Evolutionary conservation across 306 rosid species (phyloP).

Genomic region (Rosa persica): DNA sequence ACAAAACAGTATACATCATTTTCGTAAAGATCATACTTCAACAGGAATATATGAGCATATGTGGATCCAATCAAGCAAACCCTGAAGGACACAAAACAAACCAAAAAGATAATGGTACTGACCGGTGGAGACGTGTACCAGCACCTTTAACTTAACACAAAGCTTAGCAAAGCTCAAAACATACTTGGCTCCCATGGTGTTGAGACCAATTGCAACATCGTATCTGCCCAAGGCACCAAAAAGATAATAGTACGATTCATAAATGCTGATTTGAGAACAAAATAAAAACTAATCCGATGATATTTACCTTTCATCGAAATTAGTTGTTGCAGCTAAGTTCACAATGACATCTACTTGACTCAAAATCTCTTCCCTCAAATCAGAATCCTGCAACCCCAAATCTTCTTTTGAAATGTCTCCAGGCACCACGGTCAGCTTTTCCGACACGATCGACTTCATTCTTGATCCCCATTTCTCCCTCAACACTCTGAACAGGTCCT

Average conservation of each 20-base stretch:
- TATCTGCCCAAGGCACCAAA: slow-evolving; percentile 35
- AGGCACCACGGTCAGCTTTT: slow-evolving; percentile 54
- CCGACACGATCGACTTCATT: slow-evolving; percentile 38
- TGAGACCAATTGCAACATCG: slow-evolving; percentile 57
- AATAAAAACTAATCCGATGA: not conserved
- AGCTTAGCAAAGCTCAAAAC: slow-evolving; percentile 61
- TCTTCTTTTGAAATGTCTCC: slow-evolving; percentile 56
- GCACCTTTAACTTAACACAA: slow-evolving; percentile 47
- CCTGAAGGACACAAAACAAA: not conserved
- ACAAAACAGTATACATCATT: not conserved
- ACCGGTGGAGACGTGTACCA: slow-evolving; percentile 86
- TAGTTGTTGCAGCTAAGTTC: slow-evolving; percentile 79
- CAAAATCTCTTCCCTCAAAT: slow-evolving; percentile 44
- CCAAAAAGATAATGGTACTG: not conserved
- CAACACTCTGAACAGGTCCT: slow-evolving; percentile 59
- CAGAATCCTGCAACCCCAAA: slow-evolving; percentile 52
- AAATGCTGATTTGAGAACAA: not conserved
- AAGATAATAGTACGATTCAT: not conserved
- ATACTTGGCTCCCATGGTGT: slow-evolving; percentile 64
- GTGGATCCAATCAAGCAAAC: not conserved
- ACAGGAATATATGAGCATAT: not conserved
- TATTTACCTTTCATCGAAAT: slow-evolving; percentile 69
- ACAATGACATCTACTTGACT: slow-evolving; percentile 50
- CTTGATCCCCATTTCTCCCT: slow-evolving; percentile 55
- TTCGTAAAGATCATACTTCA: not conserved